Evolutionary conservation across 2,329 filamentous ascomycete species (phyloP), one percentile per base, ranked within the genome.

Genomic region (Aspergillus aculeatinus): DNA sequence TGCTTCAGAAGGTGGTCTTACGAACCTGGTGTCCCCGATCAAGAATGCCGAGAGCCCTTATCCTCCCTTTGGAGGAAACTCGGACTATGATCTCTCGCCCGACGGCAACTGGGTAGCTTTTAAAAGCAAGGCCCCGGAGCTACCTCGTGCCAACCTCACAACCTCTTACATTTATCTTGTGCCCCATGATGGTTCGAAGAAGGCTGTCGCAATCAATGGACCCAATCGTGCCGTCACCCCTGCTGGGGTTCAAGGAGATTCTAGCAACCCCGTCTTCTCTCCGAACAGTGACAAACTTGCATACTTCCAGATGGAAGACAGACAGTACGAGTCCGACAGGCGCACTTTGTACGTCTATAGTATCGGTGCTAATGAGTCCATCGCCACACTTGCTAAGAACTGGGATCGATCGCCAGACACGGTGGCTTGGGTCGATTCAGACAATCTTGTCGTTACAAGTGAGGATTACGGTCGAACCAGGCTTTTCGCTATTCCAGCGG

Each of bases 261-360:
- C 78, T 78, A 70, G 72, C 90, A 70, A 77, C 81, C 92, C 92
- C 0, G 82, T 84, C 0, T 96, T 96, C 76, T 93, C 91, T 3
- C 86, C 86, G 4, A 83, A 89, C 68, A 90, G 91, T 10, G 84
- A 81, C 39, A 83, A 84, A 61, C 80, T 94, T 27, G 91, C 86
- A 1, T 96, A 96, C 72, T 81, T 91, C 31, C 86, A 90, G 62
- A 96, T 96, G 92, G 83, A 85, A 63, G 83, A 83, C 58, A 82
- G 85, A 55, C 86, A 89, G 60, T 96, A 96, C 72, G 92, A 97
- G 75, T 85, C 89, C 16, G 92, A 96, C 77, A 89, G 89, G 73
- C 77, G 77, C 49, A 75, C 76, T 3, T 69, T 81, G 50, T 82
- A 81, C 61, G 69, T 80, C 48, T 73, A 77, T 49, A 70, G 70